Conservation (phyloP, 306 rosid genomes). For the Fragaria ananassa region DNA sequence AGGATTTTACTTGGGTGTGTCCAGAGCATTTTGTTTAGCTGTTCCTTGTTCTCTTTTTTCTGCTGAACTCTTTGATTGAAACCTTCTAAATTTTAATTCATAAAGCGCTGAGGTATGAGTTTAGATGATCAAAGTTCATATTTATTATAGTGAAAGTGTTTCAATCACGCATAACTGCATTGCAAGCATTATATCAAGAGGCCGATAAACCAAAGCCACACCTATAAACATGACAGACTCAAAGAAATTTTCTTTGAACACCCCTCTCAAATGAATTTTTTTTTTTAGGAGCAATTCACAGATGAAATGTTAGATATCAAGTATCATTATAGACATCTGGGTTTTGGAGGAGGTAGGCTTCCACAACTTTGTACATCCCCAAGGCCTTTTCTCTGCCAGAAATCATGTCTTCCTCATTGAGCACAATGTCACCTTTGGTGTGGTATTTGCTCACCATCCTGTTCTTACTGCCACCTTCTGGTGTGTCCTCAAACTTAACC, state of each 20-base stretch:
- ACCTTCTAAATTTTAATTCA: background rate
- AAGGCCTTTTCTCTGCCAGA: slow-evolving; percentile 32
- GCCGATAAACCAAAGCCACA: too few relatives aligned
- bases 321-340: slow-evolving; percentile 30
- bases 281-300: background rate
- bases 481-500: slow-evolving; percentile 37
- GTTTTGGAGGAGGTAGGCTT: slow-evolving; percentile 34
- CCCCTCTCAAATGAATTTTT: background rate
- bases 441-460: slow-evolving; percentile 34
- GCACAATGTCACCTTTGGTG: slow-evolving; percentile 35
- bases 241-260: background rate
- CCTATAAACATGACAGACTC: background rate
- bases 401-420: slow-evolving; percentile 42
- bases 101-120: background rate
- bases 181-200: background rate
- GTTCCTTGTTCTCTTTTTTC: background rate
- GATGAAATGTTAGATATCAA: background rate
- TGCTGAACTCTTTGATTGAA: background rate
- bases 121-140: background rate
- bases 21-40: background rate
- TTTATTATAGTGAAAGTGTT: background rate
- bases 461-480: slow-evolving; percentile 35
- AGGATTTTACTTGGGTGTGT: background rate
- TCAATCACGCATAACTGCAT: background rate
- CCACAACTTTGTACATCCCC: slow-evolving; percentile 38